Evolutionary conservation across 352 stramenopile species (phyloP), one percentile per base, ranked within the genome.

Genomic region (Thraustochytrium sp.): DNA sequence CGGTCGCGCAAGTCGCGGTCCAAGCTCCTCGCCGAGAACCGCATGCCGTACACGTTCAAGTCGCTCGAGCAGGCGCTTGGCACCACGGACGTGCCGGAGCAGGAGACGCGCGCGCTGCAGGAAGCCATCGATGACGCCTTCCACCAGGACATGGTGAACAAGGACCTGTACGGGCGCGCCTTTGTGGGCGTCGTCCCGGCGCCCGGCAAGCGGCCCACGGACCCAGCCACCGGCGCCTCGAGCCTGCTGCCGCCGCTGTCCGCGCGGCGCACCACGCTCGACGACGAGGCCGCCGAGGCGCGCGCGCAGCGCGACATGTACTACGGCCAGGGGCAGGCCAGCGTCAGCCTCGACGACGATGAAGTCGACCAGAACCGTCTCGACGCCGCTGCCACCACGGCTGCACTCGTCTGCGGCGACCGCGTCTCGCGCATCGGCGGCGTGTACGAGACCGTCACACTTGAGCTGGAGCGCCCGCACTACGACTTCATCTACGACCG

Each of bases 401-500:
- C 59, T 13, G 59, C 59, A 11, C 59, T 72, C 21, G 59, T 72
- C 3, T 72, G 46, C n/a, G 59, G 59, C 40, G 59, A 72, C 40
- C 59, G 59, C 40, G 26, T 72, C 59, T 72, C 59, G 9, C 59
- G 34, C 29, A 31, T 72, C 11, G 59, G 59, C 34, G 59, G 36
- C 34, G 46, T 13, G 11, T 72, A 72, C 40, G 59, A 72, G 40
- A 72, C 59, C 21, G 59, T 72, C 2, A 72, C 59, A 21, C 40
- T 72, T 1, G 65, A 77, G 46, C 49, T 77, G 18, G 42, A 77
- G 34, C 65, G 65, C 18, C 29, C 68, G 23, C 42, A 77, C 42
- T 77, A 38, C 64, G 65, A 77, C 65, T 77, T 77, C 31, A 77
- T 77, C 42, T 77, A 62, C 49, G 65, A 77, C 31, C 40, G 65